phyloP scores from a whole-genome alignment of 75 land plant species.

The Picea glauca region DNA sequence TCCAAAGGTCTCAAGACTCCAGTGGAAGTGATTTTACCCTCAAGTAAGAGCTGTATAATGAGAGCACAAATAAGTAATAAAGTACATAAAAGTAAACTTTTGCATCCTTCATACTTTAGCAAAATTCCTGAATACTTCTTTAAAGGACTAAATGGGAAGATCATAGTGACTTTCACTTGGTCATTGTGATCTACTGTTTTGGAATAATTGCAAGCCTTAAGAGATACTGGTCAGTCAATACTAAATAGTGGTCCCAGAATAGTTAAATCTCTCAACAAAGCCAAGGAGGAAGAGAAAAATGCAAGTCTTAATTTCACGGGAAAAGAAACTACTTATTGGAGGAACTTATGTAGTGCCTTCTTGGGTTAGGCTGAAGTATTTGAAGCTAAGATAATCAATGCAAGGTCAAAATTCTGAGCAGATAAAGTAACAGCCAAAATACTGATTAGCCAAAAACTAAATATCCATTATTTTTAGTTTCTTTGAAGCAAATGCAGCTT shows the following conservation, averaged over 20 bases:
- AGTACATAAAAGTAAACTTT: not conserved
- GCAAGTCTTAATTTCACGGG: not conserved
- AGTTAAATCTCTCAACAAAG: not conserved
- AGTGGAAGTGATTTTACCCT: conserved; percentile 54
- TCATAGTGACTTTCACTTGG: not conserved
- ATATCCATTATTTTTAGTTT: too few species aligned
- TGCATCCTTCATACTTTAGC: not conserved
- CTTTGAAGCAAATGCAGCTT: too few species aligned
- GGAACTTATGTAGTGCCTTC: not conserved
- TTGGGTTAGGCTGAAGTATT: not conserved
- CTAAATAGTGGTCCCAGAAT: not conserved
- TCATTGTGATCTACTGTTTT: not conserved
- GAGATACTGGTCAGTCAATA: not conserved
- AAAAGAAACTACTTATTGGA: not conserved
- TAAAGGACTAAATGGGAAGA: not conserved
- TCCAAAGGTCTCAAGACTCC: conserved; percentile 85
- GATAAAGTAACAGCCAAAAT: too few species aligned
- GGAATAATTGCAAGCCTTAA: not conserved
- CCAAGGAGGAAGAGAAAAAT: not conserved
- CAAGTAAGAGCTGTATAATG: conserved; percentile 63
- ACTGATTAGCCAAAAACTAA: too few species aligned
- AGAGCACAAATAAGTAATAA: not conserved
- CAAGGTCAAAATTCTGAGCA: too few species aligned
- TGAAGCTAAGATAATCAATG: too few species aligned
- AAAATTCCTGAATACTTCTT: not conserved